Evolutionary conservation across 1,284 basidiomycete species (phyloP).

Genomic region (Coriolopsis trogii): DNA sequence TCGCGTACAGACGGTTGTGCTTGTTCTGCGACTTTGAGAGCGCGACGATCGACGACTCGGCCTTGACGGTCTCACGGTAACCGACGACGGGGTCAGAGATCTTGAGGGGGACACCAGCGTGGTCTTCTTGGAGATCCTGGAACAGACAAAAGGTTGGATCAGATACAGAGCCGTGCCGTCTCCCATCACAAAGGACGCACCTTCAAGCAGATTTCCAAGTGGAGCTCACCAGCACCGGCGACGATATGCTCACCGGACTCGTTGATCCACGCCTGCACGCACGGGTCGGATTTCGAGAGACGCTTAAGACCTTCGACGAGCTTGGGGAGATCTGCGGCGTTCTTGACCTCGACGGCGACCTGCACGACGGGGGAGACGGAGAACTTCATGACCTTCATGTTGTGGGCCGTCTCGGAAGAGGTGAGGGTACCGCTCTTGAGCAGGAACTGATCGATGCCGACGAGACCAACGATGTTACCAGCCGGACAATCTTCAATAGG

Average conservation of each 20-base stretch:
- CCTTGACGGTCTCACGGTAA: constrained; percentile 97
- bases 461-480: constrained; percentile 99
- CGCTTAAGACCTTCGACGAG: constrained; percentile 99
- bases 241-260: constrained; percentile 99
- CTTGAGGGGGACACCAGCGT: constrained; percentile 99
- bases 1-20: constrained; percentile 98
- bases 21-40: constrained; percentile 99
- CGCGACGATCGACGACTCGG: constrained; percentile 95
- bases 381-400: constrained; percentile 99
- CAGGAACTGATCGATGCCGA: constrained; percentile 99
- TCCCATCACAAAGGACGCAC: constrained; percentile 39
- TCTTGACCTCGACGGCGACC: constrained; percentile 99
- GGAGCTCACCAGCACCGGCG: constrained; percentile 98
- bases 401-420: constrained; percentile 97
- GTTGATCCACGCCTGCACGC: constrained; percentile 94
- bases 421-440: constrained; percentile 99
- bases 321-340: constrained; percentile 98
- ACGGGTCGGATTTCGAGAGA: constrained; percentile 99
- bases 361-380: constrained; percentile 99
- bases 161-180: not conserved
- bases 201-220: constrained; percentile 99
- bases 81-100: constrained; percentile 98
- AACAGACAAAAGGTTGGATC: not conserved
- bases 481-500: constrained; percentile 99
- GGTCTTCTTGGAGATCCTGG: constrained; percentile 97